phyloP scores from a whole-genome alignment of 805 yeast genomes.

The Pichia scutulata region DNA sequence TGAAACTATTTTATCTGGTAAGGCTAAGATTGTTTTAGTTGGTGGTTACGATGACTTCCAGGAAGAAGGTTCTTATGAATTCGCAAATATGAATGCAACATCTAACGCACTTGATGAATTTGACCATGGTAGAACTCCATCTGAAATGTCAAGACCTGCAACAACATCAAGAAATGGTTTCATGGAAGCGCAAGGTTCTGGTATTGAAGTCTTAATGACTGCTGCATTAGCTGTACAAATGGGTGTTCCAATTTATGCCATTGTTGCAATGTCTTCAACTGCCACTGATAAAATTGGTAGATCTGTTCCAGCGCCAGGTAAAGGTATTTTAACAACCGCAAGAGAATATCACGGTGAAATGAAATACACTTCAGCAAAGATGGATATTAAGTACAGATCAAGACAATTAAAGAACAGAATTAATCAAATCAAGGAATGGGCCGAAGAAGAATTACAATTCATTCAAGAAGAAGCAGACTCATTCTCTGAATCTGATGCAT shows the following conservation, averaged over 20 bases:
- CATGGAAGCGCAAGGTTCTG: constrained; percentile 99
- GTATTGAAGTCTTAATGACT: constrained; percentile 93
- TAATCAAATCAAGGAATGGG: constrained; percentile 74
- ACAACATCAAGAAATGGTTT: constrained; percentile 95
- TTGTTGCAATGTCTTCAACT: constrained; percentile 89
- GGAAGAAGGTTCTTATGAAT: constrained; percentile 97
- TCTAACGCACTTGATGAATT: constrained; percentile 82
- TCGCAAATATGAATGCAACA: constrained; percentile 98
- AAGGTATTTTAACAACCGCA: constrained; percentile 97
- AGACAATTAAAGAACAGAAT: constrained; percentile 81
- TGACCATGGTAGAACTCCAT: constrained; percentile 94
- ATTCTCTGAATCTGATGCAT: constrained; percentile 37
- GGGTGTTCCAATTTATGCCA: constrained; percentile 99
- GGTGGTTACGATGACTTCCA: constrained; percentile 99
- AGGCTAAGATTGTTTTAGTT: constrained; percentile 92
- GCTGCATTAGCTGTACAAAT: constrained; percentile 89
- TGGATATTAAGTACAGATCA: constrained; percentile 88
- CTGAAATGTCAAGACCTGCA: constrained; percentile 98
- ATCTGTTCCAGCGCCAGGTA: constrained; percentile 99
- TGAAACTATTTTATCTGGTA: constrained; percentile 87
- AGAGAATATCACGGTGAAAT: constrained; percentile 81
- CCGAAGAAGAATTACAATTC: constrained; percentile 67
- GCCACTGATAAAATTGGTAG: constrained; percentile 98
- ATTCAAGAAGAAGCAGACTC: constrained; percentile 64
- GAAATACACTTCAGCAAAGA: constrained; percentile 70